phyloP scores from a whole-genome alignment of 805 yeast genomes.

The Myxozyma neotropica region DNA sequence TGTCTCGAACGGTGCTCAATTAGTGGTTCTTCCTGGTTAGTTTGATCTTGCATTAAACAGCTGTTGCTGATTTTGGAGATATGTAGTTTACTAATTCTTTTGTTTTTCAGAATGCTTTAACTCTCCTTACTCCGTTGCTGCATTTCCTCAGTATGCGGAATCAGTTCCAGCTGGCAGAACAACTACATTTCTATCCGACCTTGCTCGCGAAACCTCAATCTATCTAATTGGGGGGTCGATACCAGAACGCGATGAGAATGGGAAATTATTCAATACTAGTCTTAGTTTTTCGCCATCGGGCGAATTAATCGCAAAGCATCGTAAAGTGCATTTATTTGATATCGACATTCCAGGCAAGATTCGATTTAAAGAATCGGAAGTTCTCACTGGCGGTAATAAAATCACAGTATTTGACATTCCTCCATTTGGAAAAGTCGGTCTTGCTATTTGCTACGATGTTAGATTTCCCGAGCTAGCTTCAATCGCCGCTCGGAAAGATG shows the following conservation, averaged over 20 bases:
- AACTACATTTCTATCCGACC: slow-evolving; percentile 58
- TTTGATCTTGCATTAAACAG: neutral
- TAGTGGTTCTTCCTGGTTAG: slow-evolving; percentile 71
- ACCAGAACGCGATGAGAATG: slow-evolving; percentile 70
- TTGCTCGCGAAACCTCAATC: slow-evolving; percentile 68
- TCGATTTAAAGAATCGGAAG: slow-evolving; percentile 77
- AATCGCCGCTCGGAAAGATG: slow-evolving; percentile 61
- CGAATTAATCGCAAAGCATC: slow-evolving; percentile 77
- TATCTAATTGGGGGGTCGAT: slow-evolving; percentile 87
- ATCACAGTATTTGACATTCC: slow-evolving; percentile 75
- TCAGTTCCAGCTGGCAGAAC: slow-evolving; percentile 71
- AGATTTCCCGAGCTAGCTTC: slow-evolving; percentile 82
- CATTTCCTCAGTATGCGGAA: slow-evolving; percentile 88
- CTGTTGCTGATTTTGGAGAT: neutral
- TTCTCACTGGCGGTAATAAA: slow-evolving; percentile 76
- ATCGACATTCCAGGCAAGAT: slow-evolving; percentile 91
- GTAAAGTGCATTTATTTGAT: slow-evolving; percentile 90
- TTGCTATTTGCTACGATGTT: slow-evolving; percentile 82
- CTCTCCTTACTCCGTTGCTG: slow-evolving; percentile 87
- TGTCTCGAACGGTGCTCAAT: slow-evolving; percentile 61
- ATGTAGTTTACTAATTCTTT: neutral
- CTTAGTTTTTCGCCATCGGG: slow-evolving; percentile 74
- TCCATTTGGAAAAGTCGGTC: slow-evolving; percentile 71
- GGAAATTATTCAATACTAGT: slow-evolving; percentile 70
- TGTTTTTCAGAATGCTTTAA: slow-evolving; percentile 77